Percentiles rank a stretch among this genome's conserved stretches.
Conservation (phyloP, 108 stramenopile species). For the Skeletonema marinoi region DNA sequence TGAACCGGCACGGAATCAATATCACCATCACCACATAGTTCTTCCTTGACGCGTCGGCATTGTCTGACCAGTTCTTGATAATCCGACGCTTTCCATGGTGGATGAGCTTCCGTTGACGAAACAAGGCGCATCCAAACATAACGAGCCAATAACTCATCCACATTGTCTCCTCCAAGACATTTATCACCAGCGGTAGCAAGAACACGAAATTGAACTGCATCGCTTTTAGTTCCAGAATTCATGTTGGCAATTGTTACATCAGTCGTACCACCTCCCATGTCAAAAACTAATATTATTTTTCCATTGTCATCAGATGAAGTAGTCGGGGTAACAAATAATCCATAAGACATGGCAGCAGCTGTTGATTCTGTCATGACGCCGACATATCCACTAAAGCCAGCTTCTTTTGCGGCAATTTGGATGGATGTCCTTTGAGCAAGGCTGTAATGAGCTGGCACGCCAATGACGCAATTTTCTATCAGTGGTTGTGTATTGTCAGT, state of each 20-base stretch:
- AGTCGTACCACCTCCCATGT: constrained; percentile 89
- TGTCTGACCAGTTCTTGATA: constrained; percentile 42
- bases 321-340: constrained; percentile 59
- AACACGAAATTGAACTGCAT: constrained; percentile 55
- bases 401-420: constrained; percentile 56
- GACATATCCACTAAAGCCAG: constrained; percentile 70
- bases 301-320: neutral
- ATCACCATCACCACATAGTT: constrained; percentile 57
- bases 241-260: constrained; percentile 79
- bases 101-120: constrained; percentile 6
- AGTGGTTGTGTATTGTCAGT: neutral
- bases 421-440: constrained; percentile 60
- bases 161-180: constrained; percentile 80
- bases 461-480: constrained; percentile 63
- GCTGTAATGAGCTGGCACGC: constrained; percentile 80
- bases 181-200: constrained; percentile 68
- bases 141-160: constrained; percentile 63
- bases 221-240: constrained; percentile 9
- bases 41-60: constrained; percentile 77
- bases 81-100: constrained; percentile 17
- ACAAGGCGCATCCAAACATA: constrained; percentile 18
- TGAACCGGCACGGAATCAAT: constrained; percentile 21
- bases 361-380: constrained; percentile 77
- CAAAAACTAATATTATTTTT: constrained; percentile 77
- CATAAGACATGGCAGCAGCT: constrained; percentile 86